Base-by-base conservation (phyloP, 2,329 filamentous ascomycete genomes). In the Talaromyces verruculosus region DNA sequence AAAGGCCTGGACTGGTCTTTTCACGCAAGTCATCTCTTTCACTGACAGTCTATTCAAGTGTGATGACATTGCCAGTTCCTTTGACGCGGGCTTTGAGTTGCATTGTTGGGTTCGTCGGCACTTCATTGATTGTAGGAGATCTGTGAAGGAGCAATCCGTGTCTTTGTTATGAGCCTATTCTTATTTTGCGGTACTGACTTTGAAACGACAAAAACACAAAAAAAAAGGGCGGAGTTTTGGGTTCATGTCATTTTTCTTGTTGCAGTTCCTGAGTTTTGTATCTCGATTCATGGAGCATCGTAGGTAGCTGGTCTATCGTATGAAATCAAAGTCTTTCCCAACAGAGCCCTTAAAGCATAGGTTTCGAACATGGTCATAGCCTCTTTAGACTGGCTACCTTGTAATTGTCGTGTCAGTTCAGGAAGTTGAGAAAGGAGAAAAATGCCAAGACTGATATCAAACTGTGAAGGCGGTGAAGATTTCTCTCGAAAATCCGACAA, bases 401-500 rank as follows among this genome's bases (percentile, higher is more conserved):
- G 19, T 3, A 11, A 10, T 45, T 7, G 5, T 47, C 19, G n/a
- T 10, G 22, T 3, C 19, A 11, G n/a, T 15, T 1, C 10, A 28
- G 22, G 15, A 25, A 3, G 13, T 49, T 30, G 47, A 28, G 28
- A 28, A 28, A 7, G 22, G 13, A 28, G 11, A 6, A 15, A 51
- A 51, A 30, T 28, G 47, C 47, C 47, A 51, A 51, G 47, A 25
- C 33, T 57, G n/a, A 57, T 15, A 57, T 57, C 49, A 8, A 8
- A 5, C 11, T 25, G 6, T 17, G 1, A 55, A 35, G 64, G 64
- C 64, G 64, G 64, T 65, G 49, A 65, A n/a, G 35, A 41, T n/a
- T 6, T 33, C 5, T 22, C 28, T 25, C n/a, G 28, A 61, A 43
- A 65, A 57, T 65, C 64, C 57, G 64, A 35, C 64, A 61, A 53